Base-by-base conservation (phyloP, 73 alveolate genomes). In the Paramecium sexaurelia region DNA sequence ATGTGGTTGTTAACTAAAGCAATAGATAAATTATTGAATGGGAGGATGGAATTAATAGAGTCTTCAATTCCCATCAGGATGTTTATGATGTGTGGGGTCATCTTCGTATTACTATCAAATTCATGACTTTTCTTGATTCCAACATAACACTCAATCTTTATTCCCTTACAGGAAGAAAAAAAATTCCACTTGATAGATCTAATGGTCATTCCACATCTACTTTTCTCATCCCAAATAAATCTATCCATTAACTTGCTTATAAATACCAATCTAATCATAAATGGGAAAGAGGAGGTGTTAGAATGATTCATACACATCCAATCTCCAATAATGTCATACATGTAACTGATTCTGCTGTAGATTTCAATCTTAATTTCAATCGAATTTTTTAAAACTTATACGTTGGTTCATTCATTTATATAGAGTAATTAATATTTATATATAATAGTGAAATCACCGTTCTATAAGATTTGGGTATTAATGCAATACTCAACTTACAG, bases 31-130 rank as follows among this genome's bases (percentile, higher is more conserved):
- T 78, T 0, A 47, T 41, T 1, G 27, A 78, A 45, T 78, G 90
- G 90, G 90, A 78, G 24, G 73, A 78, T 43, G 90, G 86, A 29
- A 37, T 22, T 47, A 78, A 40, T 43, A 37, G 90, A 78, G 32
- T 43, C 3, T 10, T 78, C 39, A 43, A 78, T 78, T 17, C 68
- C 11, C 75, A 20, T 39, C 40, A 40, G 20, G 41, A 20, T 22
- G 90, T 78, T 3, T 6, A 78, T 7, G 90, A 78, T 33, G 4
- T 39, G 6, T 78, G 90, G 90, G 90, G 90, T 24, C 55, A 78
- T 7, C 9, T 22, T 10, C 32, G 29, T 1, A 61, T 78, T 22
- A 22, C 33, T 11, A 11, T 78, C 39, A 45, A 78, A 78, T 19
- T 78, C 13, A 17, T 41, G 11, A 29, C 37, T 13, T 27, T 15